A percentile compares a stretch with the other conserved stretches of the same genome.
phyloP scores from a whole-genome alignment of 352 stramenopile genomes.

The Globisporangium nunn region DNA sequence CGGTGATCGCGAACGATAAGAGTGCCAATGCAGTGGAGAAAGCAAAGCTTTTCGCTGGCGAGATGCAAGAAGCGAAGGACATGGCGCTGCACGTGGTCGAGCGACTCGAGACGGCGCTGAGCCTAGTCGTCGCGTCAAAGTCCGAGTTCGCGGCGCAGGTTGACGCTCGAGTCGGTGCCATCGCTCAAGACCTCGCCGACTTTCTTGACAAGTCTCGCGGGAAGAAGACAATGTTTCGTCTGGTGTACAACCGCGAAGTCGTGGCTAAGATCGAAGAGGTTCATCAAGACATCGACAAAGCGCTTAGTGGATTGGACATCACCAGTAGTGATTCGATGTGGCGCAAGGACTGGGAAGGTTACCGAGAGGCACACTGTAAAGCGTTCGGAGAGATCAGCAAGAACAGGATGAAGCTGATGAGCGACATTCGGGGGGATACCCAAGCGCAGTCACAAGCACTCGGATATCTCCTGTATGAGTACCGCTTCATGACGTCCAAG shows the following conservation, averaged over 20 bases:
- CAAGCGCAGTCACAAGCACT: constrained; percentile 5
- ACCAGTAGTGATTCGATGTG: not conserved
- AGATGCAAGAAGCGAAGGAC: not conserved
- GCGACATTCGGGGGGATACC: not conserved
- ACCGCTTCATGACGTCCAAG: not conserved
- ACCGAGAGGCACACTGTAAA: not conserved
- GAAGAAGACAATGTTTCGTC: not conserved
- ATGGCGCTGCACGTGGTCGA: not conserved
- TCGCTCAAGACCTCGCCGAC: not conserved
- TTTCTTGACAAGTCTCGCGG: not conserved
- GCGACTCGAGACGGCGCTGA: not conserved
- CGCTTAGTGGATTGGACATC: not conserved
- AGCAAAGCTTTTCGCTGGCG: not conserved
- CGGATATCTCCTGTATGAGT: constrained; percentile 3
- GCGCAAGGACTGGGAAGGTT: not conserved
- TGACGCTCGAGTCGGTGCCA: not conserved
- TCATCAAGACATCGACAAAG: not conserved
- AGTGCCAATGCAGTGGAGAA: no score
- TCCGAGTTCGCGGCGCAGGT: not conserved
- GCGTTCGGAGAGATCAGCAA: not conserved
- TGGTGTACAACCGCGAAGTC: not conserved
- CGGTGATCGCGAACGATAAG: no score
- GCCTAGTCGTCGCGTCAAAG: not conserved
- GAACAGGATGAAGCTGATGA: not conserved
- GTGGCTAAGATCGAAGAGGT: not conserved